Conservation (phyloP, 768 basidiomycete genomes). For the Gloeostereum incarnatum region DNA sequence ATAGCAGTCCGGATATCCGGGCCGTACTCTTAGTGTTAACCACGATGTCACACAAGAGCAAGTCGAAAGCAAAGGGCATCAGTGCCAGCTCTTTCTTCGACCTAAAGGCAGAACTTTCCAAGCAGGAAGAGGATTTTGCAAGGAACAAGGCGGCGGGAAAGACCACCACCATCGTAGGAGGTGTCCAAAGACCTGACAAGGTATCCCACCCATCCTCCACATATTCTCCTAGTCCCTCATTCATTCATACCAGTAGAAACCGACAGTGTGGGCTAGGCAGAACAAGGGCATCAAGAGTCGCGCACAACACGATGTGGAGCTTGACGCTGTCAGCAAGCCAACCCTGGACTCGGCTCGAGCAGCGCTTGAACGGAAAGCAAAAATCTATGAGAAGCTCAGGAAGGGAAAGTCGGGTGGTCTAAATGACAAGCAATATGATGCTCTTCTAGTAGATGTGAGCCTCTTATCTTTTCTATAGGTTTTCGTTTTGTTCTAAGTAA, state of each 20-base stretch:
- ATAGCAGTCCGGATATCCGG: too few relatives aligned
- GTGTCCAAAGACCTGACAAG: conserved; percentile 62
- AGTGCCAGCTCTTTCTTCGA: conserved; percentile 76
- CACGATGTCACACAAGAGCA: conserved; percentile 47
- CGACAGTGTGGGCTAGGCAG: conserved; percentile 64
- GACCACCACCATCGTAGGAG: conserved; percentile 44
- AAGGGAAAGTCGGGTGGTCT: conserved; percentile 76
- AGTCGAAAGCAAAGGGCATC: conserved; percentile 61
- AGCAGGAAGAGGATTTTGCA: conserved; percentile 48
- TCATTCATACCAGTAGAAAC: conserved; percentile 40
- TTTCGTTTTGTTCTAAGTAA: not conserved
- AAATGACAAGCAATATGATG: conserved; percentile 64
- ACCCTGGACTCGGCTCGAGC: conserved; percentile 67
- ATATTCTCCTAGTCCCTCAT: not conserved
- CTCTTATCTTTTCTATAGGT: not conserved
- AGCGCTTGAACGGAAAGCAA: conserved; percentile 66
- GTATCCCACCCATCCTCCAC: conserved; percentile 21
- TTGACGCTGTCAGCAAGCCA: conserved; percentile 58
- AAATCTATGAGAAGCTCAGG: conserved; percentile 70
- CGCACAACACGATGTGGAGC: conserved; percentile 57
- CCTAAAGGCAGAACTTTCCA: conserved; percentile 65
- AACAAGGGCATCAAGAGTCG: conserved; percentile 68
- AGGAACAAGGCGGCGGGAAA: conserved; percentile 53
- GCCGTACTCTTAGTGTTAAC: too few relatives aligned
- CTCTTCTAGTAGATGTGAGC: conserved; percentile 73